A percentile compares a stretch with the other conserved stretches of the same genome.
Conservation (phyloP, 176 grass and related monocot species). For the Triticum turgidum region DNA sequence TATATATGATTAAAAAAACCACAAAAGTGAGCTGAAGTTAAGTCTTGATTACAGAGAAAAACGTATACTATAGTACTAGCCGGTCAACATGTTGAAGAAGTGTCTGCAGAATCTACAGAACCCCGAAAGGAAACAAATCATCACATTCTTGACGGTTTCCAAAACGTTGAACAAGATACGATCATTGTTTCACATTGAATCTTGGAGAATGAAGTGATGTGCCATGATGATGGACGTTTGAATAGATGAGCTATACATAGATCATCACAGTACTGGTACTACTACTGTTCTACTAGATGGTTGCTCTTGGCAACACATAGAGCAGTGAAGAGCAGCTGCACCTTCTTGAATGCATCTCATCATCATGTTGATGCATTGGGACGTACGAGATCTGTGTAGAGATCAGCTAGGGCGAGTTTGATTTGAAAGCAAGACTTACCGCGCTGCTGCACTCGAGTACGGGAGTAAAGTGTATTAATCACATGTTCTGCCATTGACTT, state of each 20-base stretch:
- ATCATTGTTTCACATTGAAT: conserved; percentile 11
- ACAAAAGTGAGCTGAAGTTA: not conserved
- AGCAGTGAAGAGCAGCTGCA: not conserved
- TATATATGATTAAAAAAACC: not conserved
- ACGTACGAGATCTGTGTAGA: not conserved
- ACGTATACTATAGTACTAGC: not conserved
- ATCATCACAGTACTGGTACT: not conserved
- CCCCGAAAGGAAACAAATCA: not conserved
- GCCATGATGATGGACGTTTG: conserved; percentile 25
- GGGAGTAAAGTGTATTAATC: not conserved
- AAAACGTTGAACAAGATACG: not conserved
- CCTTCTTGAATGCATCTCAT: conserved; percentile 32
- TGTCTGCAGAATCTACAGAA: not conserved
- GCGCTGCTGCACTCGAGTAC: conserved; percentile 4
- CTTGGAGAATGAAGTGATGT: conserved; percentile 10
- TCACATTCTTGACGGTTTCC: not conserved
- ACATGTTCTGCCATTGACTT: not conserved
- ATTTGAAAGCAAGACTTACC: conserved; percentile 25
- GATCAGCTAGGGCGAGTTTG: conserved; percentile 14
- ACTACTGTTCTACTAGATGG: not conserved
- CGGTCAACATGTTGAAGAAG: not conserved
- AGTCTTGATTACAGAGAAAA: not conserved
- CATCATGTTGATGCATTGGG: conserved; percentile 12
- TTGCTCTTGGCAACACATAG: conserved; percentile 13
- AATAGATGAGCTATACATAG: not conserved